Conservation (phyloP, 2,329 filamentous ascomycete species). For the Ophiostoma pallidulum region DNA sequence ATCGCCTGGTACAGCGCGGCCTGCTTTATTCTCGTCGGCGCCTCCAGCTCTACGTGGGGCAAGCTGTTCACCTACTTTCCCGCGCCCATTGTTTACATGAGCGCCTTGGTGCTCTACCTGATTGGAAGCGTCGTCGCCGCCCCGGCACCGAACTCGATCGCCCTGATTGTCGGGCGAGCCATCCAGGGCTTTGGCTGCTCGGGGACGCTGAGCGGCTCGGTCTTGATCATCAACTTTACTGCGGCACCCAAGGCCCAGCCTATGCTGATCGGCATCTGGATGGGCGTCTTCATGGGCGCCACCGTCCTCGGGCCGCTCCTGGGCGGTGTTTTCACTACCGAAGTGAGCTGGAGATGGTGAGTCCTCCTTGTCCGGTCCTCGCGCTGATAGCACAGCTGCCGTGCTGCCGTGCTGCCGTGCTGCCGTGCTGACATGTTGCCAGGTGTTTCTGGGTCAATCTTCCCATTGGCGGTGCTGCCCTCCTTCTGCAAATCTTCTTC, state of each 20-base stretch:
- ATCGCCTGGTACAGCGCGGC: not conserved
- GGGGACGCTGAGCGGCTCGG: too few relatives aligned
- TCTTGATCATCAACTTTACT: too few relatives aligned
- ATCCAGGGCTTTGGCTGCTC: not conserved
- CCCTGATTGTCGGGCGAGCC: too few relatives aligned
- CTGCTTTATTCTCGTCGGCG: not conserved
- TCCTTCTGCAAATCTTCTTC: not conserved
- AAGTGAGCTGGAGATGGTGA: conserved; percentile 22
- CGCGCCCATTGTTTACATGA: not conserved
- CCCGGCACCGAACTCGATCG: too few relatives aligned
- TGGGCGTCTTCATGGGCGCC: conserved; percentile 16
- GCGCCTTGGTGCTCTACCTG: not conserved
- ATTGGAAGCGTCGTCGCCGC: not conserved
- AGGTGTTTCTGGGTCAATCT: conserved; percentile 38
- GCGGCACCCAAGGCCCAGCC: too few relatives aligned
- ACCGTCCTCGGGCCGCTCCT: conserved; percentile 20
- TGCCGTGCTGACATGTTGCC: too few relatives aligned
- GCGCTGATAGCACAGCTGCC: too few relatives aligned
- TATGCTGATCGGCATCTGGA: not conserved
- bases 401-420: too few relatives aligned
- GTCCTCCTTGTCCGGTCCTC: too few relatives aligned
- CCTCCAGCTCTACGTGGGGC: not conserved
- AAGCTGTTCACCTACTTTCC: not conserved
- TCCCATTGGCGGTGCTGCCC: conserved; percentile 8
- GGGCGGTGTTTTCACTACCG: conserved; percentile 18